A percentile compares a stretch with the other conserved stretches of the same genome.
Evolutionary conservation across 768 basidiomycete genomes (phyloP).

Genomic region (Mrakia blollopis): DNA sequence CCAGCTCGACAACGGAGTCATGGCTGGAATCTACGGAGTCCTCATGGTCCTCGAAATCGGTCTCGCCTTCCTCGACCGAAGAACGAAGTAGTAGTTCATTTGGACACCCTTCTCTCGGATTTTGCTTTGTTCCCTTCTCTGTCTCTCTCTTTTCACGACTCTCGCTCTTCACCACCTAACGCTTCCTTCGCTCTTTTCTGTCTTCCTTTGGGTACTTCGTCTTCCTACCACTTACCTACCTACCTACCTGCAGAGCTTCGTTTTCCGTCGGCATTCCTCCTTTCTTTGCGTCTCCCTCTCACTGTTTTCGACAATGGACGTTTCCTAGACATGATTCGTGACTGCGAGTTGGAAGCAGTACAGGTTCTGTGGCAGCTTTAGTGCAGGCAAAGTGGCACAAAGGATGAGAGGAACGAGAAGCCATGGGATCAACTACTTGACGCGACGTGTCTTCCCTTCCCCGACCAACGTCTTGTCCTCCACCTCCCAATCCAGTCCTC

Average conservation of each 20-base stretch:
- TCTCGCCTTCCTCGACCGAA: background rate
- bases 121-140: background rate
- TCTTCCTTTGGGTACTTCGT: too few species aligned
- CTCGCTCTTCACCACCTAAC: background rate
- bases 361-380: too few species aligned
- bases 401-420: too few species aligned
- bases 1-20: slow-evolving; percentile 11
- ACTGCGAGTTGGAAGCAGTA: too few species aligned
- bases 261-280: background rate
- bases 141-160: background rate
- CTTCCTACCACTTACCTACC: too few species aligned
- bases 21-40: slow-evolving; percentile 4
- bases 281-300: background rate
- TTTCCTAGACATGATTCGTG: too few species aligned
- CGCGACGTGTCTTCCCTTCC: too few species aligned
- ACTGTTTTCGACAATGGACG: background rate
- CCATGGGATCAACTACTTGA: too few species aligned
- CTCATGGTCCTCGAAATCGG: background rate
- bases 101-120: too few species aligned
- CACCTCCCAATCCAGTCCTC: background rate
- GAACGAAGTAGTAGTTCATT: background rate
- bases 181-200: background rate
- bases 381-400: too few species aligned
- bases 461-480: background rate
- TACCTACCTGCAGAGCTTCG: too few species aligned